Evolutionary conservation across 1,284 basidiomycete species (phyloP), one percentile per base, ranked within the genome.

Genomic region (Trichosporon asahii): DNA sequence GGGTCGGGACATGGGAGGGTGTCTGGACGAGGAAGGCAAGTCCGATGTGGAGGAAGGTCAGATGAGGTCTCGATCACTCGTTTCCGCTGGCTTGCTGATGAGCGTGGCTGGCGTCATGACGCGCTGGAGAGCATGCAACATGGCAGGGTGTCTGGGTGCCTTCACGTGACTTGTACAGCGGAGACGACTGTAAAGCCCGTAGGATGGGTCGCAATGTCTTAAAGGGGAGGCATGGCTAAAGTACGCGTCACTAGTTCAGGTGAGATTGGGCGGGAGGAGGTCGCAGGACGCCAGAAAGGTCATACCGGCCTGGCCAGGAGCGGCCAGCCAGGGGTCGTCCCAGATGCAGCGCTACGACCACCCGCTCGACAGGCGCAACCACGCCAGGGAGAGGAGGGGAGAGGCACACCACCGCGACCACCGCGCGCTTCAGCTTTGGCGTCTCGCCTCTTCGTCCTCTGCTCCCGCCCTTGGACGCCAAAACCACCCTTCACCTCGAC

Each of bases 1-100:
- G 2, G 72, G 72, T 23, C 72, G 68, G 11, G 72, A 73, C 72
- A 73, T 73, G 27, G 61, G 21, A 8, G 14, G 66, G 31, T 14
- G 40, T 44, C 40, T 44, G 40, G 18, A n/a, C 9, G 55, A 40
- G 37, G 1, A 12, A 18, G 12, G 61, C 35, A 21, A 4, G 7
- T 14, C 21, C 23, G 23, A 31, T 33, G 33, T 27, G 25, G 15
- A 21, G 49, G 49, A 53, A 53, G 49, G 49, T 33, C 49, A 21
- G 23, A 53, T 53, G 9, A 12, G n/a, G 25, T 64, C 12, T 46
- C 64, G 64, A 40, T 46, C 40, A 23, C 23, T 29, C 18, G 25
- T 29, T 11, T 33, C 23, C 29, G 49, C 31, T 33, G n/a, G n/a
- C 31, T 25, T 12, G 49, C 49, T 53, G 49, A 3, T 21, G 21